These are phyloP conservation scores for Larix sibirica DNA, from an alignment of 83 land plant genomes.

Conservation along the genomic window DNA sequence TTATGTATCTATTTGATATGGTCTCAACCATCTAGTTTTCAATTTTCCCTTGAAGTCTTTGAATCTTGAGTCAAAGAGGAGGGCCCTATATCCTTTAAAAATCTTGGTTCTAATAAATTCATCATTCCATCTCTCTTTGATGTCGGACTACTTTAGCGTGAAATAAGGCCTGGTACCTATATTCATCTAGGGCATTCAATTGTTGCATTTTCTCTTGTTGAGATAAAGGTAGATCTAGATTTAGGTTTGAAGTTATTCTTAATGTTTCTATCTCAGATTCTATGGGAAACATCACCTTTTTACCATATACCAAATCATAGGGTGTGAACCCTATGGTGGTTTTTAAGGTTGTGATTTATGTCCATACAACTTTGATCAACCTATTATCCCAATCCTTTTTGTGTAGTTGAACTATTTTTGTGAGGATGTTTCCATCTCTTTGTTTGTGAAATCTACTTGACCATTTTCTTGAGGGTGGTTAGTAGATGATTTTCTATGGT, in stretches of 20 bases:
- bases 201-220: background rate
- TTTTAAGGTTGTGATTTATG: background rate
- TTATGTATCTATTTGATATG: background rate
- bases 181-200: background rate
- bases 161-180: background rate
- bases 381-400: background rate
- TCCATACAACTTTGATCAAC: background rate
- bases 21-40: background rate
- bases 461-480: no score
- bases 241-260: background rate
- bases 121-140: background rate
- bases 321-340: background rate
- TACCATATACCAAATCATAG: background rate
- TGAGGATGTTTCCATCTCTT: background rate
- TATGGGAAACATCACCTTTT: background rate
- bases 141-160: background rate
- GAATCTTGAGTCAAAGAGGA: background rate
- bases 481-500: no score
- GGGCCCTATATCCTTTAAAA: background rate
- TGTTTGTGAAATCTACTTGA: no score
- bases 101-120: background rate
- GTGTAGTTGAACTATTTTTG: background rate
- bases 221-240: background rate
- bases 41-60: background rate
- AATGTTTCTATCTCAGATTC: background rate